A percentile compares a stretch with the other conserved stretches of the same genome.
These are phyloP conservation scores for Pelargonium myrrhifolium DNA, from an alignment of 441 rosid genomes.

Conservation along the genomic window DNA sequence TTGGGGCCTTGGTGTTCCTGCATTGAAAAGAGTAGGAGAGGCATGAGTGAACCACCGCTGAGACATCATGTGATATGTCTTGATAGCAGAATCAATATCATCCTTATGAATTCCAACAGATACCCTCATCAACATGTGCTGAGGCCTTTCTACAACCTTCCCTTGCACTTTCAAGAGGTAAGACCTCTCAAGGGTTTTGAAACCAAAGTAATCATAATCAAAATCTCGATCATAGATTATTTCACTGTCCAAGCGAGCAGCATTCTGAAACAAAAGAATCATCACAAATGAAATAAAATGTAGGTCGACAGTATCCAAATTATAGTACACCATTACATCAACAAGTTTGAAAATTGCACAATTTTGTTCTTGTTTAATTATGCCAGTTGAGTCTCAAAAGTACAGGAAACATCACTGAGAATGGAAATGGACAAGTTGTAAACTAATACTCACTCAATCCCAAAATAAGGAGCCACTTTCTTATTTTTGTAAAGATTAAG, in stretches of 20 bases:
- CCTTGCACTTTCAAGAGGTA: slow-evolving; percentile 78
- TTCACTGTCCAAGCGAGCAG: slow-evolving; percentile 73
- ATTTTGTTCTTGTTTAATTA: too few relatives aligned
- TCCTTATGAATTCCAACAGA: slow-evolving; percentile 84
- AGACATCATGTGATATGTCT: slow-evolving; percentile 88
- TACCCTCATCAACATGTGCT: slow-evolving; percentile 94
- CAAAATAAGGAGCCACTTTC: too few relatives aligned
- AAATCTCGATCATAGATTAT: slow-evolving; percentile 86
- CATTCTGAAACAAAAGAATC: slow-evolving; percentile 44
- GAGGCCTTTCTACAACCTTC: slow-evolving; percentile 84
- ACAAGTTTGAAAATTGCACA: too few relatives aligned
- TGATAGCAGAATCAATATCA: slow-evolving; percentile 63
- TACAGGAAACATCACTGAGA: too few relatives aligned
- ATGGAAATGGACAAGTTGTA: too few relatives aligned
- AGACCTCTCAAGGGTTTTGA: slow-evolving; percentile 85
- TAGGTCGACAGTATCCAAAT: background rate
- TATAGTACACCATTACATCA: background rate
- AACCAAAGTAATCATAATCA: slow-evolving; percentile 88
- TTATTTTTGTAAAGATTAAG: too few relatives aligned
- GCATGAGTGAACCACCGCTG: slow-evolving; percentile 96
- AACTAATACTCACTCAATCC: too few relatives aligned
- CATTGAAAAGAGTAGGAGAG: slow-evolving; percentile 87
- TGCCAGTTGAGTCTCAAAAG: too few relatives aligned
- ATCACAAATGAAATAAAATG: background rate
- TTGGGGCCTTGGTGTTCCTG: slow-evolving; percentile 85